Evolutionary conservation across 2,329 filamentous ascomycete genomes (phyloP).

Genomic region (Epichloe elymi): DNA sequence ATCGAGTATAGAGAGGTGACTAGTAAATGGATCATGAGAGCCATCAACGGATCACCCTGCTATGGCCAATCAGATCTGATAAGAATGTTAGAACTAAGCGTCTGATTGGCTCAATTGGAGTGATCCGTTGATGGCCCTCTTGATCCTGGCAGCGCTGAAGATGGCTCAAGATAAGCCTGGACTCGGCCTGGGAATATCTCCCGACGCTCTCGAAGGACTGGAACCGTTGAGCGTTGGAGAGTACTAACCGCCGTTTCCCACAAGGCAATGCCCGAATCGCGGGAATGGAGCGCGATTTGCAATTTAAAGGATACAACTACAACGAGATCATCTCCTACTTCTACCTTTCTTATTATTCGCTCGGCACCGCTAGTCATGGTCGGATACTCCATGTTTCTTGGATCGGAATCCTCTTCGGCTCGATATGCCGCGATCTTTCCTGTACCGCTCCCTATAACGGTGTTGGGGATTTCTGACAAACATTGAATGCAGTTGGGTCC

Average conservation of each 20-base stretch:
- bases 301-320: conserved; percentile 50
- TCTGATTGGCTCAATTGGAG: no score
- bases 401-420: conserved; percentile 33
- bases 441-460: no score
- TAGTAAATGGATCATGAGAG: no score
- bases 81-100: no score
- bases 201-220: background rate
- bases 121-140: no score
- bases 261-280: conserved; percentile 55
- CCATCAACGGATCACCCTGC: no score
- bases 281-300: conserved; percentile 49
- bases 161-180: no score
- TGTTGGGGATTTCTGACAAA: no score
- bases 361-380: conserved; percentile 51
- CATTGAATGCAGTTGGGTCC: no score
- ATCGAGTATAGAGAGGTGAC: no score
- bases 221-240: background rate
- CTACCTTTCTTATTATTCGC: conserved; percentile 56
- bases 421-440: conserved; percentile 57
- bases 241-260: background rate
- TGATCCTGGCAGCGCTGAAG: background rate
- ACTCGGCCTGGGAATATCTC: no score
- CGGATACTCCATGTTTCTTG: conserved; percentile 60
- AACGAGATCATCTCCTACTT: conserved; percentile 55
- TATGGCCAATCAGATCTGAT: no score